Base-by-base conservation (phyloP, 2,329 filamentous ascomycete genomes). In the Aspergillus fischeri region DNA sequence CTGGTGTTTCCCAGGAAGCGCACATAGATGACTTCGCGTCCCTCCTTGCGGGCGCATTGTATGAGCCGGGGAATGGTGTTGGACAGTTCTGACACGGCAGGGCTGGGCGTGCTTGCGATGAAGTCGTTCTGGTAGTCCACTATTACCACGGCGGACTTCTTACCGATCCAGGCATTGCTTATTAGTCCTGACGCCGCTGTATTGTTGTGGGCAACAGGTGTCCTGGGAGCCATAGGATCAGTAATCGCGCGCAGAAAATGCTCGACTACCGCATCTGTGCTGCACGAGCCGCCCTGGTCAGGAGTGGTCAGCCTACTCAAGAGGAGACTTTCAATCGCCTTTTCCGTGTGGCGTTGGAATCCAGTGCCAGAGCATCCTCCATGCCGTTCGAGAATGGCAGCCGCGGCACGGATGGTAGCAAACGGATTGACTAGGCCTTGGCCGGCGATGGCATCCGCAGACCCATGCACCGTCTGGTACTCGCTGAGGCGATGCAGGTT, bases 381-480 rank as follows among this genome's bases (percentile, higher is more conserved):
- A 41, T 47, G 52, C 35, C 52, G 41, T 11, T 53, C 52, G 2
- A 53, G 52, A 17, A 53, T 53, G n/a, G 52, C 42, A 28, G 52
- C 52, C 29, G 29, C 29, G 29, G 29, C 29, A 10, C 29, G 29
- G 29, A 32, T 55, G 3, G 53, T 55, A 5, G 53, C 53, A 17
- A 50, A 50, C 8, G 47, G 53, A 21, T 55, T 55, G 21, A 54
- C 52, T 0, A 49, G 27, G 14, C 52, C 45, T 11, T 54, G 9
- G n/a, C 28, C 45, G 2, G 52, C 45, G 8, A 54, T 49, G 7
- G 27, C 52, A 24, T 54, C 52, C 20, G 52, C 52, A 1, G 52
- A 54, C 20, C 52, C 52, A 38, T 54, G 52, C 14, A 49, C 52
- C 9, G 52, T 54, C 28, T 54, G 52, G 44, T 49, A 54, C 24